A percentile compares a stretch with the other conserved stretches of the same genome.
Conservation (phyloP, 2,329 filamentous ascomycete genomes). For the Aspergillus vadensis region DNA sequence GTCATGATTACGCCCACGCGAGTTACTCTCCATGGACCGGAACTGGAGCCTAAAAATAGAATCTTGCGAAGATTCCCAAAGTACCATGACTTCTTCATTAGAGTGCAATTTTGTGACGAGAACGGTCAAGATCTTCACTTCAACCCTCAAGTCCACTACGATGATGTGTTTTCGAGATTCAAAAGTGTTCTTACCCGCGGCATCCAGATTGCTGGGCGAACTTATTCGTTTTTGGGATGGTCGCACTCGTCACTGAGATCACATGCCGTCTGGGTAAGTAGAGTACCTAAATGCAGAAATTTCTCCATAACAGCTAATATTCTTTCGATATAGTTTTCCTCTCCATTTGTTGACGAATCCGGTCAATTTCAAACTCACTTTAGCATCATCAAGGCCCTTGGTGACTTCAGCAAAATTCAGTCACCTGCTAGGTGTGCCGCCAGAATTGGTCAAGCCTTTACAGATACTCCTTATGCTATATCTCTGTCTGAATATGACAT, state of each 20-base stretch:
- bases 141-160: constrained; percentile 19
- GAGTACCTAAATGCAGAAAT: too few relatives aligned
- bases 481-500: constrained; percentile 38
- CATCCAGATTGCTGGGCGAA: constrained; percentile 64
- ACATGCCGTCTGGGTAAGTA: constrained; percentile 67
- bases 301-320: too few relatives aligned
- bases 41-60: constrained; percentile 42
- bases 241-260: constrained; percentile 75
- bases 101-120: constrained; percentile 31
- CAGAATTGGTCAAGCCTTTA: constrained; percentile 67
- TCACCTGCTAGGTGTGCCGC: constrained; percentile 61
- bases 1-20: constrained; percentile 62
- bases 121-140: constrained; percentile 27
- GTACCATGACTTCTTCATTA: constrained; percentile 29
- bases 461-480: constrained; percentile 69
- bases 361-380: constrained; percentile 34
- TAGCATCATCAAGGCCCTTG: constrained; percentile 50
- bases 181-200: constrained; percentile 59
- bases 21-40: constrained; percentile 59
- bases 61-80: constrained; percentile 29
- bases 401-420: constrained; percentile 53
- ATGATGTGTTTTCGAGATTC: constrained; percentile 54
- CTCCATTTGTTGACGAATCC: constrained; percentile 47
- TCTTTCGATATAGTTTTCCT: constrained; percentile 43
- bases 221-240: constrained; percentile 71